Evolutionary conservation across 75 land plant genomes (phyloP).

Genomic region (Selaginella moellendorffii): DNA sequence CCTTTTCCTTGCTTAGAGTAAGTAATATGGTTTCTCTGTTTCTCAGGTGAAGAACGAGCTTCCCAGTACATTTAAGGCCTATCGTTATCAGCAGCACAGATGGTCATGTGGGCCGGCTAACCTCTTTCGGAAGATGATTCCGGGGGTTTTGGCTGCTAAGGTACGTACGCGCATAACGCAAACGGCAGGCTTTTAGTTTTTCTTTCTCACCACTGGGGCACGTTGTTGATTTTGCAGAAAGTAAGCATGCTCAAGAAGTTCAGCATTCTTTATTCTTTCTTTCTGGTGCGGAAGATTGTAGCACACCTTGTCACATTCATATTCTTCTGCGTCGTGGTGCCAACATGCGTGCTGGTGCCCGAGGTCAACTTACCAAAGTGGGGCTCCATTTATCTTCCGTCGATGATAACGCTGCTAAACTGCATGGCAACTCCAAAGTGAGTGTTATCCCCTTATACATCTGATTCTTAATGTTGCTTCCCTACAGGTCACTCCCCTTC

Average conservation of each 20-base stretch:
- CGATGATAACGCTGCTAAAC: conserved; percentile 63
- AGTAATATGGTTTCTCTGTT: too few species aligned
- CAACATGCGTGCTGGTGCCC: conserved; percentile 70
- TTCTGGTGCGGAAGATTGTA: conserved; percentile 80
- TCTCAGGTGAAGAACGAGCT: conserved; percentile 71
- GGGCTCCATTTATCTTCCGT: conserved; percentile 82
- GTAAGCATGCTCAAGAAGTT: conserved; percentile 65
- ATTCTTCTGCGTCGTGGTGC: conserved; percentile 77
- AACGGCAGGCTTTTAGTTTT: neutral
- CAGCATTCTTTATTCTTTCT: conserved; percentile 83
- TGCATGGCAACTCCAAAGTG: conserved; percentile 83
- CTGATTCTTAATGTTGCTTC: conserved; percentile 20
- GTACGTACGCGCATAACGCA: too few species aligned
- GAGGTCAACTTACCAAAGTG: conserved; percentile 78
- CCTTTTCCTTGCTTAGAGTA: too few species aligned
- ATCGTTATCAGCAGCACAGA: conserved; percentile 67
- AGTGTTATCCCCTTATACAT: neutral
- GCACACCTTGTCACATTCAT: conserved; percentile 86
- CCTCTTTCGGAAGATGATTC: conserved; percentile 57
- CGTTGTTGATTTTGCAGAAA: conserved; percentile 44
- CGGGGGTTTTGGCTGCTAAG: conserved; percentile 46
- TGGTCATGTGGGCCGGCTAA: conserved; percentile 93
- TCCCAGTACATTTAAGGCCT: conserved; percentile 83
- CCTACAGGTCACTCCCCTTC: conserved; percentile 68
- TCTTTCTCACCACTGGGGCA: too few species aligned